Base-by-base conservation (phyloP, 495 filamentous ascomycete genomes). In the Neurospora terricola region DNA sequence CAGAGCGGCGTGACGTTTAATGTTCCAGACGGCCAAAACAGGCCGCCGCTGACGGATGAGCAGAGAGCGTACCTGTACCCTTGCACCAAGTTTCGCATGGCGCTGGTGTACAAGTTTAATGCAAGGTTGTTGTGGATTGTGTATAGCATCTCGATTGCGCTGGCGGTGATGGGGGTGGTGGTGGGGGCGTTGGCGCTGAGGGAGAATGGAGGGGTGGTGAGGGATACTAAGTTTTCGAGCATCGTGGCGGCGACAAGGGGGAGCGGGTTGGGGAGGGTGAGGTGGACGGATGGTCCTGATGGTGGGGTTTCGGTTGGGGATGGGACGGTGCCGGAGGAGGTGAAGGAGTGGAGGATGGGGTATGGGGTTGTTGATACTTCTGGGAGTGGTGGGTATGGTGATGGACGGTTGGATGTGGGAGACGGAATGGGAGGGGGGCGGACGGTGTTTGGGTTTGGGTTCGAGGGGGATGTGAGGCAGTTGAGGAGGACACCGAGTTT, bases 201-300 rank as follows among this genome's bases (percentile, higher is more conserved):
- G 4, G 81, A 79, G 54, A 80, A 83, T 71, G 77, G 78, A 36
- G 77, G 77, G 6, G 75, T 72, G n/a, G 69, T 80, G 72, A 80
- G 78, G 43, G 78, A 79, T 74, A 80, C 78, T 30, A 76, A 74
- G 38, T 82, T 80, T 72, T 81, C 79, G 42, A 81, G 76, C 72
- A 79, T 83, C 66, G 80, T 81, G 10, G 80, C 81, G 23, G 79
- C 82, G 11, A 82, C 82, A 27, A 76, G 82, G 30, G 81, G 81
- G 8, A 75, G 76, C n/a, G 77, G 75, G 12, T 62, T 83, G 37
- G 80, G 82, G 9, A 76, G 72, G 72, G 71, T 80, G 5, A 70
- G 71, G 12, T 81, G 80, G 80, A 74, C 73, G 10, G 76, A 70
- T 39, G 38, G 62, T 6, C 4, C 70, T 6, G 39, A 76, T 27